Evolutionary conservation across 1,284 basidiomycete genomes (phyloP), one percentile per base, ranked within the genome.

Genomic region (Mycena citricolor): DNA sequence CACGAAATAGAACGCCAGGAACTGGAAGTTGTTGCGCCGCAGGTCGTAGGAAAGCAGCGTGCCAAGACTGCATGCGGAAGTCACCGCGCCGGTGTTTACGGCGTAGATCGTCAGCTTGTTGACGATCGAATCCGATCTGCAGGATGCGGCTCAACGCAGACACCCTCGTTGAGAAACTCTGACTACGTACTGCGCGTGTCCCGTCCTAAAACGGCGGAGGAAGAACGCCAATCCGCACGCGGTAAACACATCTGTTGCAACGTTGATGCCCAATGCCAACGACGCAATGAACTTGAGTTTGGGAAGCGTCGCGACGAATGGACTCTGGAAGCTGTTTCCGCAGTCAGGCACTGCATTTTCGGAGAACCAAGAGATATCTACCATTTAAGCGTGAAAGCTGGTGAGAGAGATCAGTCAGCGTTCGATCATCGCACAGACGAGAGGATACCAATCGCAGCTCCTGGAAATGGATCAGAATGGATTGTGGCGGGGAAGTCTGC

Each of bases 151-250:
- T 19, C 16, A 44, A 36, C 23, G 19, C 21, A 11, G 29, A 20
- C 10, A 36, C 42, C 30, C 47, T 32, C 24, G 14, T 5, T 24
- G 1, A 8, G 16, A 13, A 41, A 7, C 21, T 4, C 25, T 22
- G 48, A 49, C n/a, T 6, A 60, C 69, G 42, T 44, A 69, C 73
- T 69, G 61, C 19, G 61, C 47, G 52, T 67, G 65, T 13, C 73
- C 73, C 4, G 71, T 77, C 28, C 73, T 68, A 48, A 81, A 65
- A 38, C 58, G 64, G 41, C 70, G 69, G 49, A 81, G 61, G 62
- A 73, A 80, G 54, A 60, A 78, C 49, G 71, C 78, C 19, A 81
- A 66, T 3, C 74, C 57, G 0, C 52, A 55, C 4, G 79, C 72
- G 20, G 71, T 76, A 28, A 68, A 37, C 5, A 73, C 55, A 54